phyloP scores from a whole-genome alignment of 225 moss, liverwort and hornwort species.

The Polytrichum formosum region DNA sequence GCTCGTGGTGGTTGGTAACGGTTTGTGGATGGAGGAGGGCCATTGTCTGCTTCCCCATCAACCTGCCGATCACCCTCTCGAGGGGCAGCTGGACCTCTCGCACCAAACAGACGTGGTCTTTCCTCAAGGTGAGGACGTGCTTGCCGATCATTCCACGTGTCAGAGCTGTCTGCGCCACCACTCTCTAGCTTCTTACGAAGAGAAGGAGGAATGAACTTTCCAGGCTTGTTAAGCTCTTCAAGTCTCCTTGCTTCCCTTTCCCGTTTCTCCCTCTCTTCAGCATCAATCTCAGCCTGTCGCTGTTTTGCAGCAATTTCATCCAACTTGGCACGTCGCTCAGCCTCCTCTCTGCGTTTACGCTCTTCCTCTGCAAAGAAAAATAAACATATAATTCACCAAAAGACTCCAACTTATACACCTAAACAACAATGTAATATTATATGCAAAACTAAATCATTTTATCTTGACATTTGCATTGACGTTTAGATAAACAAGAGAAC shows the following conservation, averaged over 20 bases:
- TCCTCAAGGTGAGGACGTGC: constrained; percentile 36
- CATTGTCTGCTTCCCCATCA: constrained; percentile 36
- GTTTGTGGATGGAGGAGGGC: constrained; percentile 21
- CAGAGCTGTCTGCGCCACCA: constrained; percentile 17
- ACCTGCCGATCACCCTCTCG: constrained; percentile 44
- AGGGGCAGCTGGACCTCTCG: constrained; percentile 19
- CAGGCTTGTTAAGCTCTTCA: constrained; percentile 48
- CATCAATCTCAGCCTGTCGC: constrained; percentile 79
- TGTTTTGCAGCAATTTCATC: constrained; percentile 89
- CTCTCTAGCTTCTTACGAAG: constrained; percentile 65
- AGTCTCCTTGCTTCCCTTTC: constrained; percentile 49
- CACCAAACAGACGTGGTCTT: constrained; percentile 28
- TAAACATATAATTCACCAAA: too few relatives aligned
- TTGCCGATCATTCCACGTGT: constrained; percentile 46
- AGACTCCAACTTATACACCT: too few relatives aligned
- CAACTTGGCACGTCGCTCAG: constrained; percentile 70
- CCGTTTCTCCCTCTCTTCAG: constrained; percentile 81
- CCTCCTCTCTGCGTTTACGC: constrained; percentile 72
- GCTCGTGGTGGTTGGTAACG: constrained; percentile 46
- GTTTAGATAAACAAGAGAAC: too few relatives aligned
- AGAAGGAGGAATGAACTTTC: constrained; percentile 74
- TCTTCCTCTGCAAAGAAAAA: constrained; percentile 63
- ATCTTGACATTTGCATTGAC: too few relatives aligned
- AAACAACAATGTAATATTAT: too few relatives aligned
- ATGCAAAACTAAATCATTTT: too few relatives aligned